phyloP scores from a whole-genome alignment of 371 early-diverging fungal species.

The Mucor irregularis region DNA sequence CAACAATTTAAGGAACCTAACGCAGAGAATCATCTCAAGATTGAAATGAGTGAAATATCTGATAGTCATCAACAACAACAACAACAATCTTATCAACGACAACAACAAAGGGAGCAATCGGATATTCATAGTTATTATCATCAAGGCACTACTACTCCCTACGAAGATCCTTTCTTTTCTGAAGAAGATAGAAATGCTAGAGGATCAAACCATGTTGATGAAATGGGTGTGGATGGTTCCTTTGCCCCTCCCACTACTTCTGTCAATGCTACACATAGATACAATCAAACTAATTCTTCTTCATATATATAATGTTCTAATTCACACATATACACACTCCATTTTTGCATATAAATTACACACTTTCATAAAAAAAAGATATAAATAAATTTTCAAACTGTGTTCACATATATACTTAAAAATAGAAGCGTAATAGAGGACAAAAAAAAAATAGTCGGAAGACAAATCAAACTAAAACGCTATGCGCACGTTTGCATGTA shows the following conservation, averaged over 20 bases:
- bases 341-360: too few species aligned
- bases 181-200: constrained; percentile 7
- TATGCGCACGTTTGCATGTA: too few species aligned
- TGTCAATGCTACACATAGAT: not conserved
- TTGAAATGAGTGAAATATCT: constrained; percentile 32
- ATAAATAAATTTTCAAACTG: too few species aligned
- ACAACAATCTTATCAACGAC: not conserved
- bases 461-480: too few species aligned
- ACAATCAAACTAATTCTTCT: not conserved
- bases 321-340: not conserved
- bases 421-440: too few species aligned
- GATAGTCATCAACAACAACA: constrained; percentile 6
- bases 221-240: constrained; percentile 17
- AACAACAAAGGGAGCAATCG: not conserved
- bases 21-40: constrained; percentile 20
- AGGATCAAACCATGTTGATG: not conserved
- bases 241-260: constrained; percentile 15
- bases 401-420: too few species aligned
- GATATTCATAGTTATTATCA: constrained; percentile 1
- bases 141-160: not conserved
- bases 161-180: constrained; percentile 22
- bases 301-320: not conserved
- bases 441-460: too few species aligned
- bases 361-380: too few species aligned
- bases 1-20: not conserved